Base-by-base conservation (phyloP, 176 grass and related monocot genomes). In the Avena insularis region DNA sequence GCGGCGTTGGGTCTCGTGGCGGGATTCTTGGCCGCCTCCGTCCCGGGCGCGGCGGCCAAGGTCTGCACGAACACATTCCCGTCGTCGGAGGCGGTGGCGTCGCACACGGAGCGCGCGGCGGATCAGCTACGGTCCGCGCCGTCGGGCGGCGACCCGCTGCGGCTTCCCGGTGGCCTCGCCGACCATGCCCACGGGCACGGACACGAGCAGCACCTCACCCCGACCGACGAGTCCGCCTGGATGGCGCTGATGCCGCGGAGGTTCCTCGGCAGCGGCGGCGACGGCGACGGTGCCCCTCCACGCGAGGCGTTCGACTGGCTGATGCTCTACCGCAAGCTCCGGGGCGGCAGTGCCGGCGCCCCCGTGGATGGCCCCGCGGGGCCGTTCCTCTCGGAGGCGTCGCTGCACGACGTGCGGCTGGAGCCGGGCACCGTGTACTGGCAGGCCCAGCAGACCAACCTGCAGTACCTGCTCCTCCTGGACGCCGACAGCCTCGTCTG, bases 381-480 rank as follows among this genome's bases (percentile, higher is more conserved):
- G 2, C 36, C 56, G 51, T 93, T 97, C 87, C 71, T 97, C 31
- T 80, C 81, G 17, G 92, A 97, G 69, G 87, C 77, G 29, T 86
- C 90, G 76, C 92, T 94, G 73, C 91, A 94, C 46, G 90, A 93
- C 48, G 92, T 97, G 68, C 86, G 86, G 38, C 81, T 97, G 46
- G 79, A 89, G 65, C 82, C 90, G 35, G 89, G 79, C 19, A 84
- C 92, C 50, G 12, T 89, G 2, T 92, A 94, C 65, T 93, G 90
- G 83, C 76, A 45, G 19, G 95, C 92, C 12, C 90, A 97, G 87
- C 88, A 94, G 84, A 97, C 95, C 56, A 97, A 97, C 81, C 84
- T 97, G 49, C 92, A 94, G 87, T 97, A 97, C 82, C 86, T 97
- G 71, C 79, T 97, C 8, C 85, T 97, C 51, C 88, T 97, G 13